A percentile compares a stretch with the other conserved stretches of the same genome.
Conservation (phyloP, 306 rosid species). For the Prunus dulcis region DNA sequence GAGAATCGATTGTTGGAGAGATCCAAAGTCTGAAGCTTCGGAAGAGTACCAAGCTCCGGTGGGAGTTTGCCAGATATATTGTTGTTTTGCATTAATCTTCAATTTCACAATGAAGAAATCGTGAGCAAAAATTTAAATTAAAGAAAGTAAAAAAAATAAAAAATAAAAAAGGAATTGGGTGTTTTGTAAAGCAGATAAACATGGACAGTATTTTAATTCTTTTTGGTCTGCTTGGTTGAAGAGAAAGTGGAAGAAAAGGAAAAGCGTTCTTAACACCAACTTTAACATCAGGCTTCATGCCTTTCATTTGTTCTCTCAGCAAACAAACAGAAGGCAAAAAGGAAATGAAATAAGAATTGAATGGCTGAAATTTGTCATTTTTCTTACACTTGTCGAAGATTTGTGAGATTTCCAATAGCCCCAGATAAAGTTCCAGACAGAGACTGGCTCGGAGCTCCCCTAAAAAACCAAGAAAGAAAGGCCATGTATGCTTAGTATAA, state of each 20-base stretch:
- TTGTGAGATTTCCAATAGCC: slow-evolving; percentile 71
- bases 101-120: neutral
- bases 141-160: slow-evolving; percentile 9
- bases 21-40: slow-evolving; percentile 81
- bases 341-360: neutral
- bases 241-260: neutral
- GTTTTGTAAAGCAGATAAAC: too few relatives aligned
- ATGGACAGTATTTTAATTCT: neutral
- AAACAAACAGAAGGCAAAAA: neutral
- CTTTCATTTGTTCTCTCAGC: neutral
- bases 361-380: neutral
- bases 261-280: neutral
- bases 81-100: slow-evolving; percentile 83
- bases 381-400: slow-evolving; percentile 87
- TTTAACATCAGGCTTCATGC: neutral
- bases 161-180: slow-evolving; percentile 5
- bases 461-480: slow-evolving; percentile 24
- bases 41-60: slow-evolving; percentile 60
- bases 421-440: slow-evolving; percentile 79
- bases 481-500: neutral
- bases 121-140: neutral
- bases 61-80: slow-evolving; percentile 84
- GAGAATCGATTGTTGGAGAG: slow-evolving; percentile 80
- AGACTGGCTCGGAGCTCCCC: slow-evolving; percentile 96
- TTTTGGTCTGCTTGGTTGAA: neutral